Percentiles rank a stretch among this genome's conserved stretches.
These are phyloP conservation scores for Gracilaria domingensis DNA, from an alignment of 23 red algal species.

Conservation along the genomic window DNA sequence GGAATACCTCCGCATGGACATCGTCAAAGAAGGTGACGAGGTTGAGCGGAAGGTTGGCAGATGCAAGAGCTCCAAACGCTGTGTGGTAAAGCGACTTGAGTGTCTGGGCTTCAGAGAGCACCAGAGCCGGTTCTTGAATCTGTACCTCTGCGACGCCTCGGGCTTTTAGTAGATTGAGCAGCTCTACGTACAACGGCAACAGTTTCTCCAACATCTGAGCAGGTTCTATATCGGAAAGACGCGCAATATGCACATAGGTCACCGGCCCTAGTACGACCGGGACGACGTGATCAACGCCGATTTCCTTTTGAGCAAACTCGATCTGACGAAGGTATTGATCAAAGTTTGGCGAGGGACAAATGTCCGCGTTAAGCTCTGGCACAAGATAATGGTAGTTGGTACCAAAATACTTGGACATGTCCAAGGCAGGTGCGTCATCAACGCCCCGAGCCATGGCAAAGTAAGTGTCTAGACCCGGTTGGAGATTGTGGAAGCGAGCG, in stretches of 20 bases:
- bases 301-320: conserved; percentile 27
- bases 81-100: conserved; percentile 52
- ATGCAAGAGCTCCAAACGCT: conserved; percentile 60
- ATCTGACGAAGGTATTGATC: conserved; percentile 46
- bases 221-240: conserved; percentile 39
- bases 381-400: conserved; percentile 96
- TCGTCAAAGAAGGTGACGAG: conserved; percentile 90
- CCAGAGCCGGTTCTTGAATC: conserved; percentile 89
- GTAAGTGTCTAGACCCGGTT: conserved; percentile 56
- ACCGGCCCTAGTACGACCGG: conserved; percentile 88
- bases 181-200: conserved; percentile 69
- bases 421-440: conserved; percentile 62
- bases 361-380: conserved; percentile 71
- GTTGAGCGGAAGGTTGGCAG: conserved; percentile 52
- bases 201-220: conserved; percentile 62
- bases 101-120: conserved; percentile 41
- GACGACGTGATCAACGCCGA: conserved; percentile 63
- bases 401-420: conserved; percentile 94
- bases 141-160: conserved; percentile 66
- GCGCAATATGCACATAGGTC: conserved; percentile 71
- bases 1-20: conserved; percentile 49
- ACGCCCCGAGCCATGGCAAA: conserved; percentile 90
- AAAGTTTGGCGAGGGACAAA: conserved; percentile 44
- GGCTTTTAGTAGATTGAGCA: conserved; percentile 46
- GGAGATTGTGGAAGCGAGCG: conserved; percentile 46